A percentile compares a stretch with the other conserved stretches of the same genome.
These are phyloP conservation scores for Fonsecaea pedrosoi DNA, from an alignment of 2,329 filamentous ascomycete species.

Conservation along the genomic window DNA sequence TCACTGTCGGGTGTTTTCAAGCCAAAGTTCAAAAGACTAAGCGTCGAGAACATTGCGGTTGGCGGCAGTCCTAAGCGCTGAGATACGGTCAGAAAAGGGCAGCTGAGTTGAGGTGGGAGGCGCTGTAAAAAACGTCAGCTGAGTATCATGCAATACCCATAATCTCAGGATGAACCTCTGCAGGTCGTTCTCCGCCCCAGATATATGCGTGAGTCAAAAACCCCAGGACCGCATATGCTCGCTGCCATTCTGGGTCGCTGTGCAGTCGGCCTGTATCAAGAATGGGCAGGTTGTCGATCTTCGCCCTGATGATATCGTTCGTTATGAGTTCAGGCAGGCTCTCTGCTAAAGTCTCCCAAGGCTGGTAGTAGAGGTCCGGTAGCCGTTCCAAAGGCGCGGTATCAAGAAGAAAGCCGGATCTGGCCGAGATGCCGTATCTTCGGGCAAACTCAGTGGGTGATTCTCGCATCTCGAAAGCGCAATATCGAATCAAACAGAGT, in stretches of 20 bases:
- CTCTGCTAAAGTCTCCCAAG: constrained; percentile 81
- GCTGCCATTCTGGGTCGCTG: constrained; percentile 84
- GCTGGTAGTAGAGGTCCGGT: constrained; percentile 83
- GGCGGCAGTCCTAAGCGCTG: constrained; percentile 48
- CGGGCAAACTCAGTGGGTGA: constrained; percentile 15
- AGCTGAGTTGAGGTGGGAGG: constrained; percentile 47
- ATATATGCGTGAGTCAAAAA: constrained; percentile 83
- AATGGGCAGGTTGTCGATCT: constrained; percentile 78
- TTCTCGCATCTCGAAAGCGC: constrained; percentile 21
- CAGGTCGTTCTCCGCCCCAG: constrained; percentile 77
- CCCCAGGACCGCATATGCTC: constrained; percentile 76
- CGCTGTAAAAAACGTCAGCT: constrained; percentile 39
- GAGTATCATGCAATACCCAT: too few relatives aligned
- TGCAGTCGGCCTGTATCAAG: constrained; percentile 77
- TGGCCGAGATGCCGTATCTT: constrained; percentile 17
- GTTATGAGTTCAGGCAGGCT: constrained; percentile 81
- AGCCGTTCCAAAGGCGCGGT: constrained; percentile 75
- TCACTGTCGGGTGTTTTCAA: constrained; percentile 38
- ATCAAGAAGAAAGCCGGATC: constrained; percentile 82
- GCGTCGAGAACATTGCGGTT: constrained; percentile 52
- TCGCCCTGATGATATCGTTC: constrained; percentile 73
- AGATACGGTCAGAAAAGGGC: constrained; percentile 49
- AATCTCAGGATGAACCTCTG: constrained; percentile 61
- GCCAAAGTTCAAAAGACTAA: constrained; percentile 51
- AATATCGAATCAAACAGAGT: background rate